Evolutionary conservation across 495 filamentous ascomycete species (phyloP), one percentile per base, ranked within the genome.

Genomic region (Penicillium maclennaniae): DNA sequence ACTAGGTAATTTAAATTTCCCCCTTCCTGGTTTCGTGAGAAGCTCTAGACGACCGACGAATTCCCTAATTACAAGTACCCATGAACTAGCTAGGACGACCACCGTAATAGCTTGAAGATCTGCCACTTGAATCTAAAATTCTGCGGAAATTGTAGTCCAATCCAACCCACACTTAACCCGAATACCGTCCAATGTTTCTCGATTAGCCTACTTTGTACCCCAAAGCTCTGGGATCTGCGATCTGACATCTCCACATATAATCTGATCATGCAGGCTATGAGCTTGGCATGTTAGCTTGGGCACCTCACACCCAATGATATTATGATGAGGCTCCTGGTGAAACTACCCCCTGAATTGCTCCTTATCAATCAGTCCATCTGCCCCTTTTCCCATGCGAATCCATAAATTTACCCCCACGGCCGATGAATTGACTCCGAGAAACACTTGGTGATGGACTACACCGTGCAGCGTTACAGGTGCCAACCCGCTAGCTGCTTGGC

Each of bases 401-500:
- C 16, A 1, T 17, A n/a, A 14, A 3, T 34, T 14, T 3, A 28
- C 9, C 25, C 12, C 17, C 15, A 49, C 28, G 47, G 46, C 25
- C 17, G 9, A 53, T 38, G 31, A 53, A 42, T 34, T 37, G 19
- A 36, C 28, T 49, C 53, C 39, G 48, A 46, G 27, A 56, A 56
- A 40, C 31, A 43, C 36, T 43, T 23, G 10, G 3, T 7, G 10
- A n/a, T 7, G 28, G 25, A 19, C 40, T 44, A 34, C 17, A 44
- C 21, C 16, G 15, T 46, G 40, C 60, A 54, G 38, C 26, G 56
- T 55, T 55, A 31, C 55, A 59, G 21, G 20, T 34, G 31, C 17
- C 56, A 14, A 34, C 26, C 43, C 36, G 4, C 43, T 59, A 53
- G 41, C 43, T 50, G 17, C 60, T 62, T 56, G 56, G 60, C 56